Base-by-base conservation (phyloP, 495 filamentous ascomycete species). In the Physcia stellaris region DNA sequence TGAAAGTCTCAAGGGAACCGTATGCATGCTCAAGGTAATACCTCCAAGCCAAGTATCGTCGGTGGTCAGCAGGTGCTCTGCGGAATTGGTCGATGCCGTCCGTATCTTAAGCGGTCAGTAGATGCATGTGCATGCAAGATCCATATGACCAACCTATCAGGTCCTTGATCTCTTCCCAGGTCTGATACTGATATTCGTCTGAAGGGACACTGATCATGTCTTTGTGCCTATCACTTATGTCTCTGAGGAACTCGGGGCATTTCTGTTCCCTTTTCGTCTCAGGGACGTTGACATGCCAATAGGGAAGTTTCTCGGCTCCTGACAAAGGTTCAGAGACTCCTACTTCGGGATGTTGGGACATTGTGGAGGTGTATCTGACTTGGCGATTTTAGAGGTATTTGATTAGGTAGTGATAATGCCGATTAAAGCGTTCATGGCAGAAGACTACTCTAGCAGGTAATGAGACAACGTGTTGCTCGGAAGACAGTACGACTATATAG, bases 281-380 rank as follows among this genome's bases (percentile, higher is more conserved):
- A 3, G 80, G 78, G 12, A 90, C 57, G 54, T 94, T 92, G 46
- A 83, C 66, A 29, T 82, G 73, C 83, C 83, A 93, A 63, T 79
- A 93, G 1, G 81, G 79, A 13, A 78, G 51, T n/a, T n/a, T 16
- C 16, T 37, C 21, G 24, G 19, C 10, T 7, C 19, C 17, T 6
- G 16, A 18, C 33, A 35, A 21, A n/a, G 13, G n/a, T 35, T 22
- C 24, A 18, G 30, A 32, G 15, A 32, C n/a, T n/a, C n/a, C n/a
- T n/a, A n/a, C n/a, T n/a, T n/a, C n/a, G n/a, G n/a, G n/a, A n/a
- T n/a, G n/a, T n/a, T n/a, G n/a, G n/a, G n/a, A n/a, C n/a, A n/a
- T n/a, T n/a, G n/a, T n/a, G n/a, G n/a, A n/a, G n/a, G n/a, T n/a
- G n/a, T n/a, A n/a, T n/a, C n/a, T n/a, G n/a, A n/a, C n/a, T n/a